Evolutionary conservation across 2,329 filamentous ascomycete species (phyloP).

Genomic region (Parasarocladium wereldwijsianum): DNA sequence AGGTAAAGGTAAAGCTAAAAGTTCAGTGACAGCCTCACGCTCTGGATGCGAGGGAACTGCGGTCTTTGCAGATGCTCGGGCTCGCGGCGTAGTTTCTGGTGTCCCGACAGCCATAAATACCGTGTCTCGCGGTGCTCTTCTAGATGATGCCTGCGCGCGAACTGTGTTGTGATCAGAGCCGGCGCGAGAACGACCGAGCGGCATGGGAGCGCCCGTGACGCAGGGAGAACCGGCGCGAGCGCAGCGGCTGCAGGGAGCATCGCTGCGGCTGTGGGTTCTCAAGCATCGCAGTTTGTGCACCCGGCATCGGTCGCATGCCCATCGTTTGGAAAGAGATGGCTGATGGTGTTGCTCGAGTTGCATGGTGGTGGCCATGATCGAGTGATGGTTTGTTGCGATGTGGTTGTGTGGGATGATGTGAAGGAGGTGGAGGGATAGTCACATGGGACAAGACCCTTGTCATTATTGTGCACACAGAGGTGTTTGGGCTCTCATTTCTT

Average conservation of each 20-base stretch:
- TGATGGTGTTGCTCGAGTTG: conserved; percentile 2
- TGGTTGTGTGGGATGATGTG: not conserved
- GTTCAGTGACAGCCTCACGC: not conserved
- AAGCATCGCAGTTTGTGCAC: conserved; percentile 6
- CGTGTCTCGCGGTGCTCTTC: conserved; percentile 1
- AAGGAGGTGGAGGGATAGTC: too few species aligned
- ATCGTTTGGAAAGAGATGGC: conserved; percentile 5
- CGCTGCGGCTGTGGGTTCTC: conserved; percentile 4
- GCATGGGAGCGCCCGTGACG: conserved; percentile 6
- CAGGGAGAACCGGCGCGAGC: conserved; percentile 5
- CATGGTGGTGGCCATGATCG: not conserved
- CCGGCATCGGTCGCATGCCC: conserved; percentile 7
- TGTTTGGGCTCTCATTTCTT: too few species aligned
- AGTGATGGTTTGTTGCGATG: not conserved
- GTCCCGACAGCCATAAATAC: not conserved
- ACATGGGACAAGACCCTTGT: too few species aligned
- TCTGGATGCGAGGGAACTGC: not conserved
- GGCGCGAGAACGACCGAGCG: conserved; percentile 6
- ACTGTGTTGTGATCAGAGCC: not conserved
- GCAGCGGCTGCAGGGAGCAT: conserved; percentile 6
- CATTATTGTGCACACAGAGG: too few species aligned
- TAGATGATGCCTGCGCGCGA: not conserved
- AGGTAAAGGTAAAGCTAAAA: too few species aligned
- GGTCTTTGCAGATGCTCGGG: not conserved
- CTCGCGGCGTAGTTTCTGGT: not conserved